Conservation (phyloP, 2,329 filamentous ascomycete genomes). For the Phyllosticta citriasiana region DNA sequence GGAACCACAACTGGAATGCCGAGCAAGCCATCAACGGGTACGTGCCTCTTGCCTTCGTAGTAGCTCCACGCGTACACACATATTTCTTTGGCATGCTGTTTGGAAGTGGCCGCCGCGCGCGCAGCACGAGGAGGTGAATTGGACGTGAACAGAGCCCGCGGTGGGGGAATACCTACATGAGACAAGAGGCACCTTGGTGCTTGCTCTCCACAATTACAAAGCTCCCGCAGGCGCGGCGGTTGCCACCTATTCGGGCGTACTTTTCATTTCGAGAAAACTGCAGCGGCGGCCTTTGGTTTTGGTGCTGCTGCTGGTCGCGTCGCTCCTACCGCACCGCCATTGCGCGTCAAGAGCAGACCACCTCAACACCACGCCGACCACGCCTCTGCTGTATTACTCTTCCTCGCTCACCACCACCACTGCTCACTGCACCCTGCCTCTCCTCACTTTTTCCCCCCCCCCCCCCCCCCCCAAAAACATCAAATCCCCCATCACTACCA, state of each 20-base stretch:
- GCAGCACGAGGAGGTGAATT: neutral
- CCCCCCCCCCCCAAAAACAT: neutral
- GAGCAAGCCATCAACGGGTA: slow-evolving; percentile 38
- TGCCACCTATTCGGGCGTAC: neutral
- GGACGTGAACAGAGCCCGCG: neutral
- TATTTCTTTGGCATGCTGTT: neutral
- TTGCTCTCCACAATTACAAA: neutral
- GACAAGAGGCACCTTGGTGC: neutral
- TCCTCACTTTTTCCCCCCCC: neutral
- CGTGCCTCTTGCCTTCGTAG: slow-evolving; percentile 18
- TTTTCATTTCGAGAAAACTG: neutral
- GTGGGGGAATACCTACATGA: neutral
- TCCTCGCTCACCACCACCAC: neutral
- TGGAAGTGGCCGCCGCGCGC: neutral
- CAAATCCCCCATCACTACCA: neutral
- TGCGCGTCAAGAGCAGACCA: neutral
- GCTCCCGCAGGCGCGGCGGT: neutral
- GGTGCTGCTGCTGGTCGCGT: neutral
- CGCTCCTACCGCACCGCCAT: neutral
- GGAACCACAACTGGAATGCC: slow-evolving; percentile 36
- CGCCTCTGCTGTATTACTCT: neutral
- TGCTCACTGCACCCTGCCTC: slow-evolving; percentile 3
- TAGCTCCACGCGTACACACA: neutral
- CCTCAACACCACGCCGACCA: neutral
- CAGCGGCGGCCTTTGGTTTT: neutral